Conservation (phyloP, 306 rosid genomes). For the Potentilla sterilis region DNA sequence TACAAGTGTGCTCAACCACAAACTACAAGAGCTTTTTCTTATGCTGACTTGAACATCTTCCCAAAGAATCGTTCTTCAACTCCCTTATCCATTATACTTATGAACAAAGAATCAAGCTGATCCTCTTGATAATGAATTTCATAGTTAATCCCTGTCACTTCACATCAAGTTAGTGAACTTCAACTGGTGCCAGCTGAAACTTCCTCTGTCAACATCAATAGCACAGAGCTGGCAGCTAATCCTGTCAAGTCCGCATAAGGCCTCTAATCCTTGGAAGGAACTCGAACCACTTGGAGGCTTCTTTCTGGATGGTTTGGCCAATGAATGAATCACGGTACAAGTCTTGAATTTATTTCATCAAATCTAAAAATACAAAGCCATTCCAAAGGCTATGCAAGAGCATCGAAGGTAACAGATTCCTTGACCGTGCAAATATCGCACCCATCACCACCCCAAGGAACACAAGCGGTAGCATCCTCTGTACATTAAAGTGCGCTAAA, state of each 20-base stretch:
- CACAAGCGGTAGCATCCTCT: constrained; percentile 89
- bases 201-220: background rate
- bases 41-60: constrained; percentile 19
- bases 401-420: constrained; percentile 88
- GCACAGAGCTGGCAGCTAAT: constrained; percentile 12
- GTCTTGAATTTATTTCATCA: constrained; percentile 58
- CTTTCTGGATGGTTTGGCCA: constrained; percentile 20
- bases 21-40: constrained; percentile 17
- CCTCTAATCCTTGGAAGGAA: background rate
- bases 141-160: background rate
- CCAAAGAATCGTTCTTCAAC: constrained; percentile 21
- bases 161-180: constrained; percentile 12
- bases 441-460: constrained; percentile 97
- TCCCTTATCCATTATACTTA: constrained; percentile 22
- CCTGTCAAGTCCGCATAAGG: background rate
- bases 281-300: constrained; percentile 28
- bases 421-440: constrained; percentile 70
- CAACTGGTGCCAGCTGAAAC: constrained; percentile 15
- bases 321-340: constrained; percentile 27
- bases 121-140: constrained; percentile 4
- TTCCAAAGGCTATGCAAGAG: constrained; percentile 99
- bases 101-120: constrained; percentile 20
- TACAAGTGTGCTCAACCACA: background rate
- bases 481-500: constrained; percentile 85
- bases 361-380: constrained; percentile 77